Evolutionary conservation across 192 early-diverging fungal genomes (phyloP).

Genomic region (Haplosporangium gracile): DNA sequence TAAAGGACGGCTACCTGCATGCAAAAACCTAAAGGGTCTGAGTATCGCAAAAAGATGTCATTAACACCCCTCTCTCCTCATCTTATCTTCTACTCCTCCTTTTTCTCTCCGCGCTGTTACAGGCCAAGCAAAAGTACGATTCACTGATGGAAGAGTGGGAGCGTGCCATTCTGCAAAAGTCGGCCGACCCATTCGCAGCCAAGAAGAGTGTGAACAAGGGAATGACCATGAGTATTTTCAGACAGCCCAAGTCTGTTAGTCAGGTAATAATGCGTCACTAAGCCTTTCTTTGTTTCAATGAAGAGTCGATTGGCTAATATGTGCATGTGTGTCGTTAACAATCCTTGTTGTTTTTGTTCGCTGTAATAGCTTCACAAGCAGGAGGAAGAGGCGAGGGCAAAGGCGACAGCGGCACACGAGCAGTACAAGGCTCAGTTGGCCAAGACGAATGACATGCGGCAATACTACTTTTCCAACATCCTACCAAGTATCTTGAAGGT

Average conservation of each 20-base stretch:
- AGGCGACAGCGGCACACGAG: conserved; percentile 85
- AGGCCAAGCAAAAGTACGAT: conserved; percentile 87
- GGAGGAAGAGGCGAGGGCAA: conserved; percentile 90
- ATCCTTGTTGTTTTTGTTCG: background rate
- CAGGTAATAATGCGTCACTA: conserved; percentile 63
- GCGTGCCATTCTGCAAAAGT: conserved; percentile 71
- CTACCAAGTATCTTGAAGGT: conserved; percentile 88
- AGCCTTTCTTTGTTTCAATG: conserved; percentile 2
- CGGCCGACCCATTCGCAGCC: conserved; percentile 50
- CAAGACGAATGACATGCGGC: conserved; percentile 79
- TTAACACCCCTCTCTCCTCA: background rate
- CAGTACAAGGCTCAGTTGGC: conserved; percentile 86
- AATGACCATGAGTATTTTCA: conserved; percentile 63
- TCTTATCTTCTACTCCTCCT: background rate
- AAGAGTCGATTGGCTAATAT: conserved; percentile 3
- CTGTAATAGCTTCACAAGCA: conserved; percentile 73
- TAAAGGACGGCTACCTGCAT: background rate
- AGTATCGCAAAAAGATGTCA: background rate
- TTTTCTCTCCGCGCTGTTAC: background rate
- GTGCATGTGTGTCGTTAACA: background rate
- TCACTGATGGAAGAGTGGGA: conserved; percentile 89
- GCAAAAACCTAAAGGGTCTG: background rate
- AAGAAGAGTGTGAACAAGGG: conserved; percentile 65
- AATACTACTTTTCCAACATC: conserved; percentile 83
- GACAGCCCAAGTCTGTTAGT: conserved; percentile 66